Evolutionary conservation across 202 grass and related monocot genomes (phyloP), one percentile per base, ranked within the genome.

Genomic region (Bolboschoenoplectus hybrid): DNA sequence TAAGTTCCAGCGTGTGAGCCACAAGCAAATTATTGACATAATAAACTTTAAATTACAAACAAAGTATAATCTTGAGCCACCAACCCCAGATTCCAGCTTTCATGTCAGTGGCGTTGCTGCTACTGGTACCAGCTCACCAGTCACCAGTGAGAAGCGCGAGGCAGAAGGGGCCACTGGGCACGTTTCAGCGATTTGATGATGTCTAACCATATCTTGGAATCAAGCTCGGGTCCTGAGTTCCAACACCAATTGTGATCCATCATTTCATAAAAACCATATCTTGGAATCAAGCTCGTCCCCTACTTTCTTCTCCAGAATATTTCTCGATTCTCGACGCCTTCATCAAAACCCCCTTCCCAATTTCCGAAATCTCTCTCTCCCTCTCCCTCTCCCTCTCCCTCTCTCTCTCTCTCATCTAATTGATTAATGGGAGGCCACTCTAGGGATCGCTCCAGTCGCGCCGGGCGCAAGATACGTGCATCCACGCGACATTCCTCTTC

Each of bases 151-250:
- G 81, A 52, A 91, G 90, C 82, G 87, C 93, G 13, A 91, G 86
- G 85, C 89, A 87, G 0, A 92, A 93, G 64, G 91, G 87, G 82
- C 73, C 85, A 77, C 26, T 26, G 26, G 26, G 26, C 26, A 26
- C 46, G 85, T 65, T 93, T 67, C 19, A 46, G 68, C 0, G 92
- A 94, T 7, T 82, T 93, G 5, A 51, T 91, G 46, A 88, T 90
- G 70, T 69, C 89, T 4, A 65, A 85, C 20, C 85, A 89, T 84
- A 97, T 97, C 72, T 90, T 99, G 0, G 97, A 97, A 87, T 97
- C 92, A 9, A 94, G 97, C 85, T 91, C 93, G 0, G 97, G 93
- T 51, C 64, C 90, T n/a, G 93, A 97, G 56, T 89, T 97, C 56
- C 87, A 92, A 63, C 93, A 94, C 41, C 89, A 78, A 63, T 85